Evolutionary conservation across 768 basidiomycete genomes (phyloP), one percentile per base, ranked within the genome.

Genomic region (Mycena crocata): DNA sequence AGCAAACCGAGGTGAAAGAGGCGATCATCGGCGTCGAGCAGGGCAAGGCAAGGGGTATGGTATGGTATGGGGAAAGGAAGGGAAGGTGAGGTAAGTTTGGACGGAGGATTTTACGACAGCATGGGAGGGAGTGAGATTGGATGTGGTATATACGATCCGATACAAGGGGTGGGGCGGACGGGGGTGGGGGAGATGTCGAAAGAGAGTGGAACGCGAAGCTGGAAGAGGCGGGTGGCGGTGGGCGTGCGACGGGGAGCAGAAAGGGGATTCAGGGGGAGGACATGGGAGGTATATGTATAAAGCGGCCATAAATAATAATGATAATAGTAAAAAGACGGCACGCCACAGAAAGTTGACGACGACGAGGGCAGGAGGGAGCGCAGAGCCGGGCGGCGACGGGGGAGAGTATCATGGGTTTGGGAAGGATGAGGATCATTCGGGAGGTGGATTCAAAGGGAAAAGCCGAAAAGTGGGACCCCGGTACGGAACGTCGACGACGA

Each of bases 91-190:
- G 46, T n/a, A 48, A 14, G 26, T 24, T 24, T 15, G 46, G 46
- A 28, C 5, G 28, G 28, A 28, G 46, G 35, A 15, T n/a, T n/a
- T n/a, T n/a, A 37, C 26, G 13, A 4, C 26, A 17, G 46, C 6
- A 30, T 14, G n/a, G 28, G 2, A 14, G 24, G 14, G 2, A 48
- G n/a, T n/a, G 3, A 14, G 26, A 15, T n/a, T 24, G 24, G 3
- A 42, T 17, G 17, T 42, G 17, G 17, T 42, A 42, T 13, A 8
- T 42, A 19, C 9, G 40, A 9, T 5, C 6, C 17, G 40, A n/a
- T n/a, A 21, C 9, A 19, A 42, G 40, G 40, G 21, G 8, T 19
- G 87, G 80, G 96, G 23, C 21, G 44, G n/a, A 8, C 8, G 17
- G 23, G 31, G 49, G n/a, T 13, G 49, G 12, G 6, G 31, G 30